Base-by-base conservation (phyloP, 129 eudicot genomes). In the Helichrysum umbraculigerum region DNA sequence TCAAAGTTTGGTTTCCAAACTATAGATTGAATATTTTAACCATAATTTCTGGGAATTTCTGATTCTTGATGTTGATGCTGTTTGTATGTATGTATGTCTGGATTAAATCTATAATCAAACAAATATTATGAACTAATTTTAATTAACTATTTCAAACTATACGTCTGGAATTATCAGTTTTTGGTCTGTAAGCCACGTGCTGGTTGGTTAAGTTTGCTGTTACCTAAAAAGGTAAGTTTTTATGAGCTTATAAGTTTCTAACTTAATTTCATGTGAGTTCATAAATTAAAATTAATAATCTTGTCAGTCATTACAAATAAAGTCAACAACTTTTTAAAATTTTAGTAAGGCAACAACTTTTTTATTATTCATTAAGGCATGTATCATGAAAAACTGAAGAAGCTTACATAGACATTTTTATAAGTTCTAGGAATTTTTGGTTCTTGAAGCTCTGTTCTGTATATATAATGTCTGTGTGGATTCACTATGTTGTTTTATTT, bases 31-130 rank as follows among this genome's bases (percentile, higher is more conserved):
- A 56, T 75, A 65, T 54, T 56, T 66, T 66, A 34, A 65, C 11
- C 12, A 39, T 22, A 42, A 41, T 41, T 37, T 61, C 17, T 74
- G 70, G 70, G 66, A 19, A 30, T 51, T 30, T 59, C 39, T 20
- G 52, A 2, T 28, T 78, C 70, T 78, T 78, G 76, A 69, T 58
- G 70, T 42, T 77, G 75, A 41, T 68, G 76, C 20, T 68, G 68
- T 68, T 77, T 67, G 41, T 54, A 25, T 74, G 29, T 15, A 60
- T 17, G 56, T 14, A 29, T 73, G 37, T 20, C 16, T 44, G 52
- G 11, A 44, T 25, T 1, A 25, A 25, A 25, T 25, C 28, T 25
- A 25, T 25, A 1, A 25, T 25, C 1, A 25, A 25, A 14, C 17
- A 47, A 47, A 12, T 47, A 1, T 12, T 14, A 47, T 47, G 17